These are phyloP conservation scores for Ceratocystis papillata DNA, from an alignment of 2,329 filamentous ascomycete genomes.

Conservation along the genomic window DNA sequence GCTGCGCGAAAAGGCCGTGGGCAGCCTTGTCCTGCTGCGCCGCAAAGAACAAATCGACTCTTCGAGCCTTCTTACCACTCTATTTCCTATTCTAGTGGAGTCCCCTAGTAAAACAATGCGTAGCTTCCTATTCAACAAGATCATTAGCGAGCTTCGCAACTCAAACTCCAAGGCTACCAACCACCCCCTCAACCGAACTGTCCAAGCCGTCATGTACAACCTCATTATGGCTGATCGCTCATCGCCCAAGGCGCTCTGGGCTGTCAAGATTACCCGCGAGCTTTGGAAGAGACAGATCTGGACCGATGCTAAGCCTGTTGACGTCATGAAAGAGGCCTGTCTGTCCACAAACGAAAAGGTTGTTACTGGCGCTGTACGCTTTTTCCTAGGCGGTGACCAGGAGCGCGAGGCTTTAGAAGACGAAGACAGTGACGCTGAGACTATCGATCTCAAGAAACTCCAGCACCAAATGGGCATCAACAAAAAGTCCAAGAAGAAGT, in stretches of 20 bases:
- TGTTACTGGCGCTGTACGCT: slow-evolving; percentile 72
- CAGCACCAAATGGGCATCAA: slow-evolving; percentile 83
- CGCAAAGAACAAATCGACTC: slow-evolving; percentile 92
- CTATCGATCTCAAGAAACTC: slow-evolving; percentile 66
- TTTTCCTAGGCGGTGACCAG: slow-evolving; percentile 93
- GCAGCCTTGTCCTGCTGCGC: slow-evolving; percentile 72
- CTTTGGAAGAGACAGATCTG: slow-evolving; percentile 95
- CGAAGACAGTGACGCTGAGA: slow-evolving; percentile 73
- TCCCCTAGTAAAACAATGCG: slow-evolving; percentile 86
- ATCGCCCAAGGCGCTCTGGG: slow-evolving; percentile 84
- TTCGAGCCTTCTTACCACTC: slow-evolving; percentile 66
- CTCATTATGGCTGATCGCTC: slow-evolving; percentile 75
- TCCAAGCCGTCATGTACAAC: slow-evolving; percentile 89
- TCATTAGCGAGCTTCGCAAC: slow-evolving; percentile 78
- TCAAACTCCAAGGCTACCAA: slow-evolving; percentile 82
- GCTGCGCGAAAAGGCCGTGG: slow-evolving; percentile 86
- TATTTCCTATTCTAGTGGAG: slow-evolving; percentile 90
- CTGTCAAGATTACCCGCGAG: slow-evolving; percentile 87
- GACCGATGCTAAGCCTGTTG: slow-evolving; percentile 89
- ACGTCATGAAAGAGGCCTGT: slow-evolving; percentile 92
- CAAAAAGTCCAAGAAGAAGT: slow-evolving; percentile 89
- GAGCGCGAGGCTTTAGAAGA: slow-evolving; percentile 89
- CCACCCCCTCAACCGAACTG: slow-evolving; percentile 82
- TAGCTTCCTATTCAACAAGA: slow-evolving; percentile 73
- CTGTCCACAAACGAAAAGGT: slow-evolving; percentile 90